Evolutionary conservation across 768 basidiomycete genomes (phyloP), one percentile per base, ranked within the genome.

Genomic region (Pleurotus tuoliensis): DNA sequence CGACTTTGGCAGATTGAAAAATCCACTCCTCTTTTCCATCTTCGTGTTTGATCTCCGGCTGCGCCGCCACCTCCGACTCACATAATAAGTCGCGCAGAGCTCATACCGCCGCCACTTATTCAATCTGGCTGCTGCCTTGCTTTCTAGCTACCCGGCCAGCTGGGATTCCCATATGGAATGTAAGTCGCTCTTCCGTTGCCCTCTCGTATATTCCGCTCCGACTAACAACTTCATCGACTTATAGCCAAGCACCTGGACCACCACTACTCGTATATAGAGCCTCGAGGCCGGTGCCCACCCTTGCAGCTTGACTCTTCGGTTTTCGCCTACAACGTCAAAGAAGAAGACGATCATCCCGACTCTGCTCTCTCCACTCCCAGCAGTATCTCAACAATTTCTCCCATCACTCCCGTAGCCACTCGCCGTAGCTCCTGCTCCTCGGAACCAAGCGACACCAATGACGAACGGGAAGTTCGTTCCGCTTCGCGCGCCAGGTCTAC

Each of bases 401-500:
- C 70, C 18, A 58, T 65, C 11, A 68, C 66, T 18, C 59, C 62
- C 30, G 54, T 64, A 13, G 20, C 55, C 27, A 50, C 61, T 11
- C 67, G 60, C 9, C 65, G 68, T 24, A 62, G 61, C 47, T 65
- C 67, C 66, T 61, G 41, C 43, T 44, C 13, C 20, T 68, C 66
- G 20, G 64, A 64, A 15, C 59, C 54, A 12, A 62, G 63, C 9
- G 67, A 70, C 30, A 63, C 61, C 37, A 71, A 73, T 44, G 70
- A 69, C 37, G 69, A 71, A 27, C 66, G 64, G 56, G 71, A 71
- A 34, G 65, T 74, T 27, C 61, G 66, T 3, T 69, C 75, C 4
- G 73, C 67, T 12, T 69, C 72, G 20, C 69, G 73, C 15, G 34
- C 51, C 37, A 72, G 74, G 54, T 67, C 71, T 30, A 61, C 64